Conservation (phyloP, 352 stramenopile species). For the Phytophthora colocasiae region DNA sequence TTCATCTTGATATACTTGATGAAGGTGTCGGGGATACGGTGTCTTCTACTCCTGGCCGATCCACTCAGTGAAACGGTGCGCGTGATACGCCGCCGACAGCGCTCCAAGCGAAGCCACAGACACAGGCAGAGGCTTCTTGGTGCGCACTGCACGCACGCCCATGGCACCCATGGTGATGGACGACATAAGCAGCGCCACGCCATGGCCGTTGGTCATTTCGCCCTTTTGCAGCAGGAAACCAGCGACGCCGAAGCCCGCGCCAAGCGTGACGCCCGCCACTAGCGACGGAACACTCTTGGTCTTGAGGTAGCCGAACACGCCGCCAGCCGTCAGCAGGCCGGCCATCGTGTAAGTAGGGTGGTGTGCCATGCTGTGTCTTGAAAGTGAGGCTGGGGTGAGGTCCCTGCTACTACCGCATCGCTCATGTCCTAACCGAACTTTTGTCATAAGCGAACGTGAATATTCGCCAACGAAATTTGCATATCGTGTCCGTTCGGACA, state of each 20-base stretch:
- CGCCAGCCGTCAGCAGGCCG: constrained; percentile 66
- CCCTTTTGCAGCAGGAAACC: constrained; percentile 84
- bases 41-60: constrained; percentile 76
- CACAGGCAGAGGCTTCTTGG: constrained; percentile 76
- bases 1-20: background rate
- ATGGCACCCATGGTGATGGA: constrained; percentile 89
- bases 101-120: constrained; percentile 78
- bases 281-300: constrained; percentile 85
- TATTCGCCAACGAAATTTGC: no score
- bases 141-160: constrained; percentile 80
- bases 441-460: no score
- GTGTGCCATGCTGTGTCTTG: constrained; percentile 59
- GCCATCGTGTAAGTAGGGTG: constrained; percentile 89
- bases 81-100: constrained; percentile 84
- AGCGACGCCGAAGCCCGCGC: constrained; percentile 79
- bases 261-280: constrained; percentile 81
- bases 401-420: no score
- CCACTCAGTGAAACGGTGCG: constrained; percentile 84
- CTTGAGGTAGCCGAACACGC: constrained; percentile 83
- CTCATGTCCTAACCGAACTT: no score
- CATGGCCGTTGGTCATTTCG: constrained; percentile 86
- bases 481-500: no score
- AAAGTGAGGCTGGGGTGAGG: background rate
- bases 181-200: constrained; percentile 79
- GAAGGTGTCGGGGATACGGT: background rate